Conservation (phyloP, 2,329 filamentous ascomycete species). For the Colletotrichum lentis region DNA sequence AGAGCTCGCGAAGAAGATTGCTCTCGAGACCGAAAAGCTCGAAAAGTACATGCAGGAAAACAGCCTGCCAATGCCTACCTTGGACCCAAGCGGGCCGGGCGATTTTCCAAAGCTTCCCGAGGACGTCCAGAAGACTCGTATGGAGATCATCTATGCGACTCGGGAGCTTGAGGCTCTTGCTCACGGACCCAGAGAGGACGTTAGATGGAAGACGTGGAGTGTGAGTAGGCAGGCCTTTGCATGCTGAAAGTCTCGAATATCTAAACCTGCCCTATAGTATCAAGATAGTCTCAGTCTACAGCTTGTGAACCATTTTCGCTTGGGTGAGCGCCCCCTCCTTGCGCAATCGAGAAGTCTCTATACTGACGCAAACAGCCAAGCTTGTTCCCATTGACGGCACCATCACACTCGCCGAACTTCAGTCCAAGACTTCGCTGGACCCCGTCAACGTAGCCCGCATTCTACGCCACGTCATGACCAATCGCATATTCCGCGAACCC, state of each 20-base stretch:
- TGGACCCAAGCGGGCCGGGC: slow-evolving; percentile 54
- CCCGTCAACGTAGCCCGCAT: slow-evolving; percentile 60
- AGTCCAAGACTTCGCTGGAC: slow-evolving; percentile 56
- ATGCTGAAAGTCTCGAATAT: not conserved
- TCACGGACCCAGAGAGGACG: slow-evolving; percentile 59
- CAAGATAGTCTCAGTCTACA: slow-evolving; percentile 60
- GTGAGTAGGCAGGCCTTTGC: slow-evolving; percentile 48
- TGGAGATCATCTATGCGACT: slow-evolving; percentile 58
- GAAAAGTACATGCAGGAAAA: slow-evolving; percentile 57
- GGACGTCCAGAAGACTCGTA: slow-evolving; percentile 55
- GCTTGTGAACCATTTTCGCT: slow-evolving; percentile 59
- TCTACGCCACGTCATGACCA: slow-evolving; percentile 66
- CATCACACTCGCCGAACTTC: slow-evolving; percentile 57
- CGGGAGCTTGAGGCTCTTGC: slow-evolving; percentile 58
- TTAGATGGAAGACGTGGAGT: slow-evolving; percentile 62
- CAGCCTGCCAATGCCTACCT: slow-evolving; percentile 53
- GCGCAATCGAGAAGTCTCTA: not conserved
- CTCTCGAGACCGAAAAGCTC: slow-evolving; percentile 58
- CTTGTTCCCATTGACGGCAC: slow-evolving; percentile 58
- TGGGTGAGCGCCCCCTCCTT: slow-evolving; percentile 49
- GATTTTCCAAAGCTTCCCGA: slow-evolving; percentile 59
- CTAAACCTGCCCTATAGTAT: slow-evolving; percentile 49
- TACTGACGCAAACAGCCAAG: slow-evolving; percentile 50
- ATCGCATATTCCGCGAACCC: slow-evolving; percentile 63
- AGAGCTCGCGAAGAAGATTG: slow-evolving; percentile 58